These are phyloP conservation scores for Spergularia marina DNA, from an alignment of 148 eudicot genomes.

Conservation along the genomic window DNA sequence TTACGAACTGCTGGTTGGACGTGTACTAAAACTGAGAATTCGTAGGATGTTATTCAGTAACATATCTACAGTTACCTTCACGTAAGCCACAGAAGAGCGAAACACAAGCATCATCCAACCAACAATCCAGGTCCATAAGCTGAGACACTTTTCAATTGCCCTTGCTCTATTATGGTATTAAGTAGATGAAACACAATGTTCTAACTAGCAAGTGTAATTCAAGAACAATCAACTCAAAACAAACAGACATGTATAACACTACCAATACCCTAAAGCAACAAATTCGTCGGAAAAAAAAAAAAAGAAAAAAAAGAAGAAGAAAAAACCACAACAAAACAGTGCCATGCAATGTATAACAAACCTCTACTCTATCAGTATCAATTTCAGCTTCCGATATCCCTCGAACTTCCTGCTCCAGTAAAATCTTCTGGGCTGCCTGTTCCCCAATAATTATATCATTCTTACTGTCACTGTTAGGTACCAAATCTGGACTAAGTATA, in stretches of 20 bases:
- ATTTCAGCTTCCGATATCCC: slow-evolving; percentile 51
- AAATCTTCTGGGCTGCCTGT: slow-evolving; percentile 49
- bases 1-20: background rate
- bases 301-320: background rate
- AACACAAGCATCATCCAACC: background rate
- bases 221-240: background rate
- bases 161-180: background rate
- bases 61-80: background rate
- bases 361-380: slow-evolving; percentile 94
- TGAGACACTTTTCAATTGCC: too few relatives aligned
- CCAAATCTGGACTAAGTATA: slow-evolving; percentile 49
- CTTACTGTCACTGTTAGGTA: slow-evolving; percentile 26
- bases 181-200: background rate
- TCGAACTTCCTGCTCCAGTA: slow-evolving; percentile 55
- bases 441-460: slow-evolving; percentile 43
- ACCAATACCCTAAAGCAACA: background rate
- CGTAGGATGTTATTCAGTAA: background rate
- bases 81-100: background rate
- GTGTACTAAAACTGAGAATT: background rate
- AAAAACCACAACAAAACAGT: background rate
- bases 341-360: slow-evolving; percentile 23
- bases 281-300: too few relatives aligned
- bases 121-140: too few relatives aligned
- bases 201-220: background rate
- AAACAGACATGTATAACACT: background rate